phyloP scores from a whole-genome alignment of 177 flowering plant species.

The Vitis hybrid region DNA sequence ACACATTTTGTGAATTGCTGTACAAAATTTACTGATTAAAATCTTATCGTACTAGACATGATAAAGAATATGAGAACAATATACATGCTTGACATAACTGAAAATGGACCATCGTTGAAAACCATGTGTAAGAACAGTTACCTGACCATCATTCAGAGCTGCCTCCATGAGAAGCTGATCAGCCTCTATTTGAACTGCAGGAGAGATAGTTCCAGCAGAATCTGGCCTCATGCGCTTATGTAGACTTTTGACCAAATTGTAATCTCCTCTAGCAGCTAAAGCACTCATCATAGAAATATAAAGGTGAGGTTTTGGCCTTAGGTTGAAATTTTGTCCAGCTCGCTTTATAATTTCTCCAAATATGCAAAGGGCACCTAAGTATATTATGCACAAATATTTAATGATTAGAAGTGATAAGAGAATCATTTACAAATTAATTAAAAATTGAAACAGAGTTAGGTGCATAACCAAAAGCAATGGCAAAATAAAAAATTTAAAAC shows the following conservation, averaged over 20 bases:
- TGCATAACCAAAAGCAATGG: too few species aligned
- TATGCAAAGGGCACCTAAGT: conserved; percentile 60
- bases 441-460: too few species aligned
- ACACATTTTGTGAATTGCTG: too few species aligned
- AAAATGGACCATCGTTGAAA: not conserved
- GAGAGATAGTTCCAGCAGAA: conserved; percentile 54
- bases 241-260: conserved; percentile 45
- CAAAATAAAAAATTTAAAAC: too few species aligned
- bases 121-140: conserved; percentile 16
- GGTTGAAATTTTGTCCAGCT: conserved; percentile 31
- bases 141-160: conserved; percentile 66
- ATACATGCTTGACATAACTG: not conserved
- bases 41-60: too few species aligned
- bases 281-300: conserved; percentile 74
- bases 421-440: too few species aligned
- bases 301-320: conserved; percentile 77
- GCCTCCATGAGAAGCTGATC: conserved; percentile 86
- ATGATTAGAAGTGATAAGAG: not conserved
- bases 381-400: not conserved
- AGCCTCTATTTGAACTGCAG: conserved; percentile 56
- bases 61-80: not conserved
- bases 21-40: too few species aligned
- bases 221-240: conserved; percentile 61
- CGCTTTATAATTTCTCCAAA: conserved; percentile 70
- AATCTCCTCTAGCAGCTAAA: conserved; percentile 61